Base-by-base conservation (phyloP, 352 stramenopile genomes). In the Globisporangium emineosum region DNA sequence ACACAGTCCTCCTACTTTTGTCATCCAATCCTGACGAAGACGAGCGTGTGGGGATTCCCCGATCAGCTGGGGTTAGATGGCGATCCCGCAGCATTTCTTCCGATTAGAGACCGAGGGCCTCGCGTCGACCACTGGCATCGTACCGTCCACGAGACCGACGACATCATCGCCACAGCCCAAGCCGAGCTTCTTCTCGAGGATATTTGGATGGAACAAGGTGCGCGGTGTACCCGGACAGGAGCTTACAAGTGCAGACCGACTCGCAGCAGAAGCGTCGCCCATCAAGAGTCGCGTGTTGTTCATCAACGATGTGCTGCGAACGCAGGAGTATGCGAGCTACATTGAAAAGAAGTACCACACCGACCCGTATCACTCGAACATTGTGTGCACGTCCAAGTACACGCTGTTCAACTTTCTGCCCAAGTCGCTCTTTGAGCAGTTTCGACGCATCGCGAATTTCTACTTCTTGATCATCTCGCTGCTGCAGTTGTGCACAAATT, bases 391-490 rank as follows among this genome's bases (percentile, higher is more conserved):
- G 30, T 94, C 87, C 77, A 98, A 98, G 78, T 99, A 99, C 76
- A 97, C 94, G 13, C 12, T 96, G 3, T 57, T 98, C 30, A 98
- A 90, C 37, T 99, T 99, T 67, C 65, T 99, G 33, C 96, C 97
- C 49, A 90, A 98, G 82, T 96, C 93, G 49, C 86, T 98, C 53
- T 89, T 96, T 35, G 93, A 98, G 67, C 96, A 99, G 77, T 98
- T 99, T 76, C 89, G 95, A 33, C 85, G 93, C 37, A 88, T 98
- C 65, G 96, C 93, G 8, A 99, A 99, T 67, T 90, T 98, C 62
- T 99, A 98, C 77, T 99, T 99, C 64, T 76, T 98, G 25, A 79
- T 97, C 68, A 97, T 99, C 51, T 97, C 94, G 8, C 66, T 97
- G 29, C 83, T 99, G 40, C 98, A 98, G 79, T 75, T 98, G 9